These are phyloP conservation scores for Capronia epimyces DNA, from an alignment of 2,329 filamentous ascomycete species.

Conservation along the genomic window DNA sequence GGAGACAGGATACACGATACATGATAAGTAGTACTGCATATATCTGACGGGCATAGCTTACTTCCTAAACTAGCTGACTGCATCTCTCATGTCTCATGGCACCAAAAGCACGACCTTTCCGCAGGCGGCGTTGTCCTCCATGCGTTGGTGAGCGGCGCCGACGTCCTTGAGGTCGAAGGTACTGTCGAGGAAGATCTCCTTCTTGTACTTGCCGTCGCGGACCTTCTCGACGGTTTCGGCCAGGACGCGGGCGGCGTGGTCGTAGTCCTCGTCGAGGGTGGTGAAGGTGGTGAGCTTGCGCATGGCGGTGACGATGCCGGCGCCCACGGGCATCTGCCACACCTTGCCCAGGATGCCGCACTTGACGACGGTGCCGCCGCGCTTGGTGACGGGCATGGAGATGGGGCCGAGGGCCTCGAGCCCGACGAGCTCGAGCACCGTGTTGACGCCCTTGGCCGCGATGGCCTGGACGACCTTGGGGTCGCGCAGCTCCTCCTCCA, in stretches of 20 bases:
- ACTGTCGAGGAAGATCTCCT: not conserved
- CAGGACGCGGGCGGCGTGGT: not conserved
- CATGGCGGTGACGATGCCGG: not conserved
- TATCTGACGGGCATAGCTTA: too few species aligned
- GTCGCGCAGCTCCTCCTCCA: not conserved
- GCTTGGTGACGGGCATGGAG: not conserved
- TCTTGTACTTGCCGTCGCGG: not conserved
- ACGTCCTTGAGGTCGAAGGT: not conserved
- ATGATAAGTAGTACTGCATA: too few species aligned
- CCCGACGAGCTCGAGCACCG: constrained; percentile 5
- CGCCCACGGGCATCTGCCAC: not conserved
- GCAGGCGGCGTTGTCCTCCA: not conserved
- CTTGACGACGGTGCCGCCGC: not conserved
- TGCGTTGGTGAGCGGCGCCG: not conserved
- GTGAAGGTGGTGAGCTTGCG: not conserved
- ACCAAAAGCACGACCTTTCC: not conserved
- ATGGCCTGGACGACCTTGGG: not conserved
- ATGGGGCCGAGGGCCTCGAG: not conserved
- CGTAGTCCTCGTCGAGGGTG: not conserved
- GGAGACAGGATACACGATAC: too few species aligned
- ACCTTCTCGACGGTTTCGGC: not conserved
- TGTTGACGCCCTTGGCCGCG: not conserved
- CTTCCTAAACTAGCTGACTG: too few species aligned
- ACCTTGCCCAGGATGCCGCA: not conserved
- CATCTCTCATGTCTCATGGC: too few species aligned